Evolutionary conservation across 164 flowering plant species (phyloP).

Genomic region (Chimonanthus praecox): DNA sequence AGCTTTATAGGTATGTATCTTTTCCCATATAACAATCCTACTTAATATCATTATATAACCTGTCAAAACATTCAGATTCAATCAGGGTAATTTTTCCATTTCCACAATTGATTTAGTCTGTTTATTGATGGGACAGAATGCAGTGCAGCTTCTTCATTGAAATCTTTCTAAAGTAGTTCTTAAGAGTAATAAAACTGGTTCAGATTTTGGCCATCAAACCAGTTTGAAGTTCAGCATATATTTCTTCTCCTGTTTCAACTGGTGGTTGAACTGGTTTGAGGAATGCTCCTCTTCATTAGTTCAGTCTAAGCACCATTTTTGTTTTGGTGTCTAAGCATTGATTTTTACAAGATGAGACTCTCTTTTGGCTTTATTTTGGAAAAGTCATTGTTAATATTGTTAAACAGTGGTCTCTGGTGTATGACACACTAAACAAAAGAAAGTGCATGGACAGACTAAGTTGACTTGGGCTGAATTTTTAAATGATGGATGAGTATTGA

Average conservation of each 20-base stretch:
- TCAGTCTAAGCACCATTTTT: neutral
- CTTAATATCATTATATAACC: neutral
- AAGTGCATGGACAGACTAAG: neutral
- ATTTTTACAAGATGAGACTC: no score
- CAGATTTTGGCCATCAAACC: neutral
- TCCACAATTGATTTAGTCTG: neutral
- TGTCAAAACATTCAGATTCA: neutral
- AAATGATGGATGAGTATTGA: neutral
- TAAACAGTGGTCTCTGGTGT: neutral
- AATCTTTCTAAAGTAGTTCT: neutral
- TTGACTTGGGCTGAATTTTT: neutral
- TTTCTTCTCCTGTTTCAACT: neutral
- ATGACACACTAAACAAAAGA: neutral
- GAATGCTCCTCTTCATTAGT: neutral
- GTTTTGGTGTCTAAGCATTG: neutral
- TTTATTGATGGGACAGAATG: neutral
- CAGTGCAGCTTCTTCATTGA: no score
- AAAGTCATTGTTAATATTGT: neutral
- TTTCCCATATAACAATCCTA: neutral
- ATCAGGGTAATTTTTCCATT: neutral
- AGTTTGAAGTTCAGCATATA: no score
- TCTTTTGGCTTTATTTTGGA: neutral
- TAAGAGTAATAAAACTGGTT: neutral
- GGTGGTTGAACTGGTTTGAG: neutral
- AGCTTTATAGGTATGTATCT: slow-evolving; percentile 59